These are phyloP conservation scores for Cryphonectria carpinicola DNA, from an alignment of 2,329 filamentous ascomycete species.

Conservation along the genomic window DNA sequence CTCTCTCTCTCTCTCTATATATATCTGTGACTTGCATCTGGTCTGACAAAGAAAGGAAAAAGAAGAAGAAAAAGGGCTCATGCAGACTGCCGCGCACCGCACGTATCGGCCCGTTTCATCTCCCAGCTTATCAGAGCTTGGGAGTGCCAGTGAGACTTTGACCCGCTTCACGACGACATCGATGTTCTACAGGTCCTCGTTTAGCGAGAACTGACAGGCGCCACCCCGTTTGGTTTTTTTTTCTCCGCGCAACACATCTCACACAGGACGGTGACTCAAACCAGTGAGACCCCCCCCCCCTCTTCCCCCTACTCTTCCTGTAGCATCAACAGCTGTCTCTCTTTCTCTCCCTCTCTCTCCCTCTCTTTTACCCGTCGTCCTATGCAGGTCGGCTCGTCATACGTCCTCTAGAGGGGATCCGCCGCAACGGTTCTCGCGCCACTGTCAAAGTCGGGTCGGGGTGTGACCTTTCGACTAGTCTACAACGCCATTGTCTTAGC, in stretches of 20 bases:
- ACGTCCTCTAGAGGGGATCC: slow-evolving; percentile 35
- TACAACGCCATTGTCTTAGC: slow-evolving; percentile 25
- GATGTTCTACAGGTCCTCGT: slow-evolving; percentile 44
- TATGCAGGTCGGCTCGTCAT: slow-evolving; percentile 29
- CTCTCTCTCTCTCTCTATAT: no score
- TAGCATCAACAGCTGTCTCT: not conserved
- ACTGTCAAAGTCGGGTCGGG: slow-evolving; percentile 31
- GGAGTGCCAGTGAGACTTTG: slow-evolving; percentile 40
- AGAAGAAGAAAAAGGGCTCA: not conserved
- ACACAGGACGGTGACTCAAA: slow-evolving; percentile 23
- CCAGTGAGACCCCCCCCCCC: slow-evolving; percentile 30
- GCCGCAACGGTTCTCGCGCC: slow-evolving; percentile 32
- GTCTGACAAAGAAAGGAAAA: slow-evolving; percentile 5
- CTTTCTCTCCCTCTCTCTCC: no score
- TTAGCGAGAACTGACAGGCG: slow-evolving; percentile 38
- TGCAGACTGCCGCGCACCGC: slow-evolving; percentile 24
- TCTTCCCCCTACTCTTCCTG: slow-evolving; percentile 2
- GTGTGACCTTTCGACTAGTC: slow-evolving; percentile 17
- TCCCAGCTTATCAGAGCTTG: slow-evolving; percentile 26
- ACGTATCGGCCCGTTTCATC: slow-evolving; percentile 22
- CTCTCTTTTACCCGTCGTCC: not conserved
- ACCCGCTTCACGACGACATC: slow-evolving; percentile 42
- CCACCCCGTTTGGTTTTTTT: slow-evolving; percentile 34
- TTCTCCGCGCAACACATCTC: slow-evolving; percentile 12
- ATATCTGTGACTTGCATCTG: slow-evolving; percentile 2